These are phyloP conservation scores for Camillea tinctor DNA, from an alignment of 2,329 filamentous ascomycete species.

Conservation along the genomic window DNA sequence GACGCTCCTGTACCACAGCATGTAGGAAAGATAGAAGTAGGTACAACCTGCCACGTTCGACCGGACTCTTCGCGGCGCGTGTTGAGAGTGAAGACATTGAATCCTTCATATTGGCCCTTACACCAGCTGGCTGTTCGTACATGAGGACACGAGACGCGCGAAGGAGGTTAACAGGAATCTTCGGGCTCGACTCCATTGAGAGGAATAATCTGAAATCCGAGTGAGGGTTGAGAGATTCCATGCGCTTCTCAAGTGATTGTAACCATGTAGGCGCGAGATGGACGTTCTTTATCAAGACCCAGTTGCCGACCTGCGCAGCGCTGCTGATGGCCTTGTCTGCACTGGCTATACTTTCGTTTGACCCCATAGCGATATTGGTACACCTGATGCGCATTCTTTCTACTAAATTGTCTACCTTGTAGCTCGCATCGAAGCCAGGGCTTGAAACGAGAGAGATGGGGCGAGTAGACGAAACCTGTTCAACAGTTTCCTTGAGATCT, in stretches of 20 bases:
- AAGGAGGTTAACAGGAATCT: constrained; percentile 94
- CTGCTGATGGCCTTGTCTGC: constrained; percentile 95
- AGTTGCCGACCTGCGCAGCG: constrained; percentile 86
- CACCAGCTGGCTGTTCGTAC: constrained; percentile 96
- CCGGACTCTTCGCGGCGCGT: constrained; percentile 75
- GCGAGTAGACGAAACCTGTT: constrained; percentile 77
- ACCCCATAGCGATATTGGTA: constrained; percentile 98
- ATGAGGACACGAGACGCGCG: constrained; percentile 92
- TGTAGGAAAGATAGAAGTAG: constrained; percentile 91
- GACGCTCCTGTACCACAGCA: constrained; percentile 89
- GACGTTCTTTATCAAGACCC: constrained; percentile 99
- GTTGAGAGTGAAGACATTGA: constrained; percentile 81
- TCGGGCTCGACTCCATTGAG: constrained; percentile 95
- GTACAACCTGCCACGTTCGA: constrained; percentile 88
- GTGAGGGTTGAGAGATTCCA: constrained; percentile 93
- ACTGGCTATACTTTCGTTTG: constrained; percentile 86
- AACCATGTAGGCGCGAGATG: constrained; percentile 95
- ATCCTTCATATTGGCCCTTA: constrained; percentile 98
- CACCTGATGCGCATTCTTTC: constrained; percentile 79
- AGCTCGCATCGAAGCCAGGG: constrained; percentile 95
- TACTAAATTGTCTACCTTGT: constrained; percentile 96
- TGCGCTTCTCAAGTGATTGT: constrained; percentile 93
- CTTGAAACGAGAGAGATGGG: constrained; percentile 92
- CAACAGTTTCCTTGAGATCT: constrained; percentile 81
- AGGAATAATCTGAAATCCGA: constrained; percentile 91